Base-by-base conservation (phyloP, 257 asterid genomes). In the Eucommia ulmoides region DNA sequence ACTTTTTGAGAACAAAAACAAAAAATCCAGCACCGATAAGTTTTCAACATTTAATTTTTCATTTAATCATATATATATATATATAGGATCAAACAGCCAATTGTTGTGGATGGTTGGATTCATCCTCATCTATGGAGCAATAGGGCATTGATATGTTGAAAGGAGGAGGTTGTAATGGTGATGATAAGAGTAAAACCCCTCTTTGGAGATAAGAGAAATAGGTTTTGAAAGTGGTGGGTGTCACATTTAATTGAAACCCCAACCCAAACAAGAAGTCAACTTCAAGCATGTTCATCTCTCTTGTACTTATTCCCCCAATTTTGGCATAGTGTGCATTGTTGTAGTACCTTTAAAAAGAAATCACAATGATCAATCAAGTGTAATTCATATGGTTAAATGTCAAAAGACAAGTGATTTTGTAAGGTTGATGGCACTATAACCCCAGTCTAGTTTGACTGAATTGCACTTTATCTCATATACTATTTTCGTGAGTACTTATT, bases 251-350 rank as follows among this genome's bases (percentile, higher is more conserved):
- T 33, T 77, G 59, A 55, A 83, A 83, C 0, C 79, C 80, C 50
- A 83, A 33, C 1, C 84, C 91, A 38, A 80, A 83, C 50, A 83
- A 60, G 72, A 83, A 83, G 55, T 83, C 87, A 57, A 83, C 53
- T 48, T 83, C 94, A 6, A 83, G 75, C 6, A 76, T 58, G 63
- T 83, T 83, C 86, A 83, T 83, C 59, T 83, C 94, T 26, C 15
- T 23, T 20, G 71, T 66, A 68, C 78, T 75, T 3, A 81, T 69
- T 41, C 93, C 93, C 50, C 93, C 93, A 0, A 78, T 68, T 67
- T 68, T 77, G 1, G 82, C 89, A 65, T 76, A 80, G 74, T 63
- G 74, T 0, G 84, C 82, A 60, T 83, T 83, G 72, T 80, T 77
- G 80, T 76, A 83, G 58, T 55, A 77, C 61, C 94, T 79, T 76